Percentiles rank a stretch among this genome's conserved stretches.
Conservation (phyloP, 2,329 filamentous ascomycete genomes). For the Tetracladium maxilliforme region DNA sequence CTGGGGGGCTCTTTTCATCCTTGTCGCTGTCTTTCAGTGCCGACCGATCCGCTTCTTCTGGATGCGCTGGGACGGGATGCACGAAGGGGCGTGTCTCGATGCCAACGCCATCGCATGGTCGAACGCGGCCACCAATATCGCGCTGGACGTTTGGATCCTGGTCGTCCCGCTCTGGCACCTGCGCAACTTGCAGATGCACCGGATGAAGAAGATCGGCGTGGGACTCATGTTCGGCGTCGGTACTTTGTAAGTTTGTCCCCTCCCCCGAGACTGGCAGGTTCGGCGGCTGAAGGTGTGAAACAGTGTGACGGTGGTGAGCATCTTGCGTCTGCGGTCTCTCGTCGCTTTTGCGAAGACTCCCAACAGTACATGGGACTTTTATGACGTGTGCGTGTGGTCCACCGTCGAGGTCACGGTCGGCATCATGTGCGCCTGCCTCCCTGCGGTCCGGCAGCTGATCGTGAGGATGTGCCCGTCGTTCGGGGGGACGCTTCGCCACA, state of each 20-base stretch:
- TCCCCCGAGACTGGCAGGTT: background rate
- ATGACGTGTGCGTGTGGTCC: slow-evolving; percentile 8
- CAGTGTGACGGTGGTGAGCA: slow-evolving; percentile 11
- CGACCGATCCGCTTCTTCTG: slow-evolving; percentile 23
- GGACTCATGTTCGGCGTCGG: slow-evolving; percentile 27
- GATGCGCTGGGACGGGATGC: slow-evolving; percentile 28
- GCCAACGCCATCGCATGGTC: slow-evolving; percentile 23
- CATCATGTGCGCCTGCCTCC: slow-evolving; percentile 10
- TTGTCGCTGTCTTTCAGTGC: slow-evolving; percentile 21
- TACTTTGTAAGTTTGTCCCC: slow-evolving; percentile 16
- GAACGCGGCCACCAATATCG: slow-evolving; percentile 24
- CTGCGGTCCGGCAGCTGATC: slow-evolving; percentile 7
- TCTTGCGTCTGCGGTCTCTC: slow-evolving; percentile 10
- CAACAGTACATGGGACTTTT: slow-evolving; percentile 11
- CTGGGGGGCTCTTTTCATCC: slow-evolving; percentile 11
- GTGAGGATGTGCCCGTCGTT: no score
- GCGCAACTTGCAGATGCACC: slow-evolving; percentile 15
- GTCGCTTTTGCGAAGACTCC: slow-evolving; percentile 7
- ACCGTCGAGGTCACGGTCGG: slow-evolving; percentile 9
- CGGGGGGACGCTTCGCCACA: no score
- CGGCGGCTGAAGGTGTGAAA: no score
- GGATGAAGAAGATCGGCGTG: slow-evolving; percentile 26
- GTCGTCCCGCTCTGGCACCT: slow-evolving; percentile 23
- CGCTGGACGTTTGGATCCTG: slow-evolving; percentile 26
- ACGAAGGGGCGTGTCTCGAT: slow-evolving; percentile 23